phyloP scores from a whole-genome alignment of 78 protist species.

The Polysphondylium violaceum region DNA sequence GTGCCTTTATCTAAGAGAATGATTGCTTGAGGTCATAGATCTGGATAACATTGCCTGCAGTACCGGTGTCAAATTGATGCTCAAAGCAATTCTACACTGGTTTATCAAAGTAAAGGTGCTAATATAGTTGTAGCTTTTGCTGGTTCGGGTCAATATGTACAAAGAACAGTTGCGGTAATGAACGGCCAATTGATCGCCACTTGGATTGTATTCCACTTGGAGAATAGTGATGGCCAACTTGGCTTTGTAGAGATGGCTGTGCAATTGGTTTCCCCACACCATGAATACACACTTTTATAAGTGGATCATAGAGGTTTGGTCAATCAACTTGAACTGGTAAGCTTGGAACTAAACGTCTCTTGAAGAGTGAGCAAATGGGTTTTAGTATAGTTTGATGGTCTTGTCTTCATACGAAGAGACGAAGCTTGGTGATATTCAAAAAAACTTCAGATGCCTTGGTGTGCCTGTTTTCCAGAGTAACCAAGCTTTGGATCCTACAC shows the following conservation, averaged over 20 bases:
- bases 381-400: slow-evolving; percentile 16
- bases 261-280: not conserved
- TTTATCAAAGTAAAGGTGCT: too few species aligned
- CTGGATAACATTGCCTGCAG: not conserved
- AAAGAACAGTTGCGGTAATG: slow-evolving; percentile 12
- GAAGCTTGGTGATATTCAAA: slow-evolving; percentile 1
- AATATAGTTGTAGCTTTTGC: not conserved
- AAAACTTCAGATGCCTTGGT: slow-evolving; percentile 36
- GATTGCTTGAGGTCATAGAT: slow-evolving; percentile 4
- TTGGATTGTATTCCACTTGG: slow-evolving; percentile 10
- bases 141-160: not conserved
- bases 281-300: not conserved
- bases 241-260: not conserved
- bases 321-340: not conserved
- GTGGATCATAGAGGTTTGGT: not conserved
- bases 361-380: not conserved
- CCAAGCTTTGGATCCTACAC: slow-evolving; percentile 75
- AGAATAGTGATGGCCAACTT: slow-evolving; percentile 4
- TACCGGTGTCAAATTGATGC: slow-evolving; percentile 21
- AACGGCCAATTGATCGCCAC: not conserved
- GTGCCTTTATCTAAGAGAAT: slow-evolving; percentile 1
- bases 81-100: not conserved
- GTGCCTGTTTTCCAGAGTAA: not conserved
- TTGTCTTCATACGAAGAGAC: slow-evolving; percentile 46
- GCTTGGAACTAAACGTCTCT: not conserved